Base-by-base conservation (phyloP, 2,329 filamentous ascomycete species). In the Emergomyces pasteurianus region DNA sequence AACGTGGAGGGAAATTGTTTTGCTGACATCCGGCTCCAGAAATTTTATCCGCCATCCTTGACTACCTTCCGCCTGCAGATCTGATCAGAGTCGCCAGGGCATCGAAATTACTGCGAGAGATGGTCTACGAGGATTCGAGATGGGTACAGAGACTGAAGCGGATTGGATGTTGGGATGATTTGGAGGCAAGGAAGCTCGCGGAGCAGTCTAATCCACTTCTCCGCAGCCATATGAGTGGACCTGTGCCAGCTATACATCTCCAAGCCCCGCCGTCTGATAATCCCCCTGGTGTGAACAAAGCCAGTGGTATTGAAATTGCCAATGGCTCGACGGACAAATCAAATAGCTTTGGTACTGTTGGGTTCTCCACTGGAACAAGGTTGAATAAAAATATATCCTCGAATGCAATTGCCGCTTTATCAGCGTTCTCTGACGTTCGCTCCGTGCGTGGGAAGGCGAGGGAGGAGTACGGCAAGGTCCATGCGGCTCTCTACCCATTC, bases 121-220 rank as follows among this genome's bases (percentile, higher is more conserved):
- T 99, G 92, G 92, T 96, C 2, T 99, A 97, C 75, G 94, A 99
- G 73, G 94, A 99, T 74, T 90, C 91, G 57, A 83, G 92, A 77
- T 99, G 94, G 94, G 88, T 97, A 46, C 85, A 89, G 65, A 83
- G 89, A 64, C 76, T 99, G 60, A 88, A 88, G 71, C 86, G 82
- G 62, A 96, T 99, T 86, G 89, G 87, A 1, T 88, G 89, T 66
- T 99, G 94, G 94, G 87, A 95, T 70, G 94, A 99, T 71, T 74
- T 79, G 3, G 92, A 96, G 71, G 94, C 94, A 4, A 83, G 92
- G 63, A 85, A 83, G 66, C 79, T 89, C 59, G 89, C 90, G 58
- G 92, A 96, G 64, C 86, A 92, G 28, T 81, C 83, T 8, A 81
- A 69, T 58, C 68, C 69, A 10, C 53, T 62, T 59, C 28, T 53